Evolutionary conservation across 2,329 filamentous ascomycete species (phyloP).

Genomic region (Neocatenulostroma microsporum): DNA sequence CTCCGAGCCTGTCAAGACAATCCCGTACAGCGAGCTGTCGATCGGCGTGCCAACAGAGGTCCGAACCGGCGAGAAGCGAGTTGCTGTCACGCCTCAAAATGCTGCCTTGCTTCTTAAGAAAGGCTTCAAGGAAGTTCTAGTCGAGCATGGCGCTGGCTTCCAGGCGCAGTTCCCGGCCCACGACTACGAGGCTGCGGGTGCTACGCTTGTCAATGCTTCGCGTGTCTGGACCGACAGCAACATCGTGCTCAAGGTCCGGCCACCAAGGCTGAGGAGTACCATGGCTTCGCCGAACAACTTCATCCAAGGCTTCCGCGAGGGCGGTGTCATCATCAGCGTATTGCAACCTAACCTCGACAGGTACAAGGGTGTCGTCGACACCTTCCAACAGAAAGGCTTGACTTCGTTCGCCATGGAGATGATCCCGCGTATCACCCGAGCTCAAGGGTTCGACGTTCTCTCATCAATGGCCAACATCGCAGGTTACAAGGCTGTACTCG

Average conservation of each 20-base stretch:
- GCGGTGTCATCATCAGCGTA: conserved; percentile 67
- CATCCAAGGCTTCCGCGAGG: conserved; percentile 58
- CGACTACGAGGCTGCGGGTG: conserved; percentile 70
- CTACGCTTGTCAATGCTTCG: conserved; percentile 61
- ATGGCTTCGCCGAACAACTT: conserved; percentile 48
- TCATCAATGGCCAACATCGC: conserved; percentile 92
- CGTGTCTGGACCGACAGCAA: conserved; percentile 68
- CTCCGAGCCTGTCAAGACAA: conserved; percentile 21
- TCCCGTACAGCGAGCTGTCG: conserved; percentile 62
- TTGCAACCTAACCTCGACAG: conserved; percentile 63
- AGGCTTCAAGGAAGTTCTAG: conserved; percentile 66
- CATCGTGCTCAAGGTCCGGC: conserved; percentile 76
- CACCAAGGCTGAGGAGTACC: conserved; percentile 52
- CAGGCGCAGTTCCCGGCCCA: conserved; percentile 70
- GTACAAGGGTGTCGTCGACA: conserved; percentile 67
- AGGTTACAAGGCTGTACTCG: conserved; percentile 83
- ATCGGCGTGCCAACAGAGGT: conserved; percentile 74
- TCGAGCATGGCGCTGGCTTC: conserved; percentile 73
- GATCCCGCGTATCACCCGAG: conserved; percentile 81
- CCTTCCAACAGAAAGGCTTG: conserved; percentile 60
- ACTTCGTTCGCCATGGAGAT: conserved; percentile 88
- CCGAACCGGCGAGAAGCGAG: conserved; percentile 70
- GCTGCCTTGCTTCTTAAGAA: conserved; percentile 76
- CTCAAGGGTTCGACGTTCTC: conserved; percentile 80
- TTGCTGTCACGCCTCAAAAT: conserved; percentile 78